phyloP scores from a whole-genome alignment of 2,329 filamentous ascomycete genomes.

The Epichloe sylvatica region DNA sequence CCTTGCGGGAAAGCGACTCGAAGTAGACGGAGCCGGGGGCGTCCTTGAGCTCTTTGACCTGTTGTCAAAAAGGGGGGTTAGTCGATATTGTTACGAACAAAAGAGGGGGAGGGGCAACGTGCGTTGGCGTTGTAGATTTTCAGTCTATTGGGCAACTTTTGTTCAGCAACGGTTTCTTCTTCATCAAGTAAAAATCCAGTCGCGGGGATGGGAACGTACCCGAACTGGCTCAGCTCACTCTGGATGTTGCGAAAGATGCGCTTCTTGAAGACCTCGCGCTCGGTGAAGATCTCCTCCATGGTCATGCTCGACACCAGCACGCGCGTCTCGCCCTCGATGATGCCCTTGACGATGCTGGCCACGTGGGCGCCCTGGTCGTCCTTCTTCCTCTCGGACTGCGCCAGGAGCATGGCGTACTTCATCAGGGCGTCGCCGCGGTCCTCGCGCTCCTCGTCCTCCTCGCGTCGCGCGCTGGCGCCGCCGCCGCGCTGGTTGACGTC shows the following conservation, averaged over 20 bases:
- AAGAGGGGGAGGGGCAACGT: background rate
- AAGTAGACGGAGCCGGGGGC: conserved; percentile 74
- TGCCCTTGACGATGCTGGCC: conserved; percentile 75
- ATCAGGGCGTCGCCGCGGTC: conserved; percentile 50
- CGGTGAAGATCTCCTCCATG: conserved; percentile 82
- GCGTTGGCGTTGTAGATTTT: conserved; percentile 54
- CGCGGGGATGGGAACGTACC: background rate
- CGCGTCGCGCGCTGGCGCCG: conserved; percentile 21
- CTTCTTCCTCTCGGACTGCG: conserved; percentile 42
- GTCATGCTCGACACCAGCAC: conserved; percentile 77
- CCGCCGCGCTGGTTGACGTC: conserved; percentile 44
- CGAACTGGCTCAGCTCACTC: conserved; percentile 62
- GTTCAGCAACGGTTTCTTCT: background rate
- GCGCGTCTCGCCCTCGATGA: conserved; percentile 78
- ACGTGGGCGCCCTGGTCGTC: conserved; percentile 43
- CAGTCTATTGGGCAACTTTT: conserved; percentile 28
- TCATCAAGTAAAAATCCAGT: background rate
- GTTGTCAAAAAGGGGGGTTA: too few species aligned
- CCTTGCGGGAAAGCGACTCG: conserved; percentile 65
- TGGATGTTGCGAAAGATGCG: conserved; percentile 65
- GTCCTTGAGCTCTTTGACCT: conserved; percentile 69
- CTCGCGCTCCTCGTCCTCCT: conserved; percentile 17
- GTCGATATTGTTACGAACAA: background rate
- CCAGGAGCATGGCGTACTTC: conserved; percentile 72
- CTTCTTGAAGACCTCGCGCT: conserved; percentile 62